Percentiles rank a stretch among this genome's conserved stretches.
These are phyloP conservation scores for Athelia sp. DNA, from an alignment of 1,284 basidiomycete genomes.

Conservation along the genomic window DNA sequence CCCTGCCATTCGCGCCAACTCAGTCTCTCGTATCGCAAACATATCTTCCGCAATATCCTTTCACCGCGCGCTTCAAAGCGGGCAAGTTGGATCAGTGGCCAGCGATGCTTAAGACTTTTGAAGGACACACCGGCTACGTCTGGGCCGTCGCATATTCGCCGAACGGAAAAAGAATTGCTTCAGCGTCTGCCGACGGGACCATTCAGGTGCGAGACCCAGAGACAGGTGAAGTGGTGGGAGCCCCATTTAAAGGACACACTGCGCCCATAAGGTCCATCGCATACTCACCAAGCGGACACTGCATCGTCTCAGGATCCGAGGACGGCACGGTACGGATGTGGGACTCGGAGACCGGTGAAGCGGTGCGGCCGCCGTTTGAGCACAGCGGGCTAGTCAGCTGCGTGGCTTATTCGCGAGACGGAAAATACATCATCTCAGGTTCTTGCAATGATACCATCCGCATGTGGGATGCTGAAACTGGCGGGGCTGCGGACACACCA, in stretches of 20 bases:
- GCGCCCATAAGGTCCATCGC: neutral
- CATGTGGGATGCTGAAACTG: neutral
- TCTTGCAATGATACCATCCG: neutral
- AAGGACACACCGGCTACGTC: neutral
- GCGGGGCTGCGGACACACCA: neutral
- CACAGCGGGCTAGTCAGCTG: neutral
- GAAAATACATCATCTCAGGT: neutral
- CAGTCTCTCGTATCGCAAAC: neutral
- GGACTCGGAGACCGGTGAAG: neutral
- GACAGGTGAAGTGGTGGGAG: neutral
- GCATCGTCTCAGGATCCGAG: neutral
- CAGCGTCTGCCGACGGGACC: neutral
- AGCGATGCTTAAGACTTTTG: neutral
- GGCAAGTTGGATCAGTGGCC: neutral
- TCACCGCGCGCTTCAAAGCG: neutral
- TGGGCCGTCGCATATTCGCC: neutral
- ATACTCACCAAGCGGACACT: neutral
- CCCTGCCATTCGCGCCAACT: neutral
- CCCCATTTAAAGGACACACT: neutral
- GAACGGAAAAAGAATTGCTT: neutral
- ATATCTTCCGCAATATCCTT: neutral
- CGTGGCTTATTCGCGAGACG: neutral
- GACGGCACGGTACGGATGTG: neutral
- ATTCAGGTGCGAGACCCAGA: neutral
- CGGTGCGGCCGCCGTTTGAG: neutral